Evolutionary conservation across 176 grass and related monocot genomes (phyloP).

Genomic region (Eragrostis nindensis): DNA sequence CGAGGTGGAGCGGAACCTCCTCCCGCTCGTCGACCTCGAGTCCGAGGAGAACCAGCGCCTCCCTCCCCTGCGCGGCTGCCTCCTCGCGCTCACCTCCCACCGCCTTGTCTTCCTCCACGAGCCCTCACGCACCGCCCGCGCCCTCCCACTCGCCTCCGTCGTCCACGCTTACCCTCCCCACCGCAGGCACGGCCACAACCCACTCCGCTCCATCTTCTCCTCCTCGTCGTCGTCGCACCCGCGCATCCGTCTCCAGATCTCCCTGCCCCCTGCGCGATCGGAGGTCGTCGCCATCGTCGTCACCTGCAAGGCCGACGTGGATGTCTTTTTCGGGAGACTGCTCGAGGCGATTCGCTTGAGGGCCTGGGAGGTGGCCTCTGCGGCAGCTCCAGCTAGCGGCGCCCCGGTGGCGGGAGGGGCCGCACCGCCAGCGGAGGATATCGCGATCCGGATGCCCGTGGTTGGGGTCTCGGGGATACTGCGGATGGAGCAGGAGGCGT

Average conservation of each 20-base stretch:
- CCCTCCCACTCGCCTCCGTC: slow-evolving; percentile 65
- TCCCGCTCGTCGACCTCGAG: slow-evolving; percentile 79
- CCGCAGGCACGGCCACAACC: slow-evolving; percentile 56
- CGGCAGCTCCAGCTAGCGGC: slow-evolving; percentile 35
- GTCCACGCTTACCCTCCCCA: slow-evolving; percentile 69
- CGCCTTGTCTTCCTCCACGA: slow-evolving; percentile 91
- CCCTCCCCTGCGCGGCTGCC: slow-evolving; percentile 61
- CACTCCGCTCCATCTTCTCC: slow-evolving; percentile 48
- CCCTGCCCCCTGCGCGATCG: slow-evolving; percentile 60
- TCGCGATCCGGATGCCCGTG: slow-evolving; percentile 72
- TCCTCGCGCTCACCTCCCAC: slow-evolving; percentile 91
- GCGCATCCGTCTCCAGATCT: slow-evolving; percentile 78
- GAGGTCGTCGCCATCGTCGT: slow-evolving; percentile 76
- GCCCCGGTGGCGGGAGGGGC: slow-evolving; percentile 27
- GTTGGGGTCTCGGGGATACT: slow-evolving; percentile 90
- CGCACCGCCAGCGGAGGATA: slow-evolving; percentile 39
- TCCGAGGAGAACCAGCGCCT: slow-evolving; percentile 64
- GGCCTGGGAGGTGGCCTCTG: slow-evolving; percentile 64
- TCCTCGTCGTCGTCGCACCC: slow-evolving; percentile 46
- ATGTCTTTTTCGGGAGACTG: slow-evolving; percentile 83
- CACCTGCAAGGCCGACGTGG: slow-evolving; percentile 78
- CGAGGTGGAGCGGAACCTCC: slow-evolving; percentile 82
- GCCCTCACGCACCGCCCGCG: slow-evolving; percentile 61
- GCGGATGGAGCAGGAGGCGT: slow-evolving; percentile 92
- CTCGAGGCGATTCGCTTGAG: slow-evolving; percentile 78